Conservation (phyloP, 2,329 filamentous ascomycete species). For the Xylariaceae sp. region DNA sequence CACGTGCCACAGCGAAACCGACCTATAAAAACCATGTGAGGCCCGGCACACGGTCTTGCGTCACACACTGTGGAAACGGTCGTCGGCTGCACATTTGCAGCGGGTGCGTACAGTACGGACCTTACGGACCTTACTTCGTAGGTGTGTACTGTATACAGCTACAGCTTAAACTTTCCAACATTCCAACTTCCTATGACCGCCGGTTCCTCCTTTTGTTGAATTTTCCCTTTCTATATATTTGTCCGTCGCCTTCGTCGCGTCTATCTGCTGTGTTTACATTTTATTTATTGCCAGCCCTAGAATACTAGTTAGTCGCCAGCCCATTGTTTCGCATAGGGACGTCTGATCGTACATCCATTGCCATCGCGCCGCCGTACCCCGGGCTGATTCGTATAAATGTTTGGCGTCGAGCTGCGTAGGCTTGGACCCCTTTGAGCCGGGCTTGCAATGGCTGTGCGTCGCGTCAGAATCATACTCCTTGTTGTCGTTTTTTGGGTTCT, state of each 20-base stretch:
- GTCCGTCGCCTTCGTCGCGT: not conserved
- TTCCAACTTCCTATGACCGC: too few species aligned
- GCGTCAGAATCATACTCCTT: slow-evolving; percentile 30
- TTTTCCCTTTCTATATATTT: not conserved
- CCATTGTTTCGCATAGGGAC: not conserved
- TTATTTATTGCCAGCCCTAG: not conserved
- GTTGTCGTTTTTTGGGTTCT: slow-evolving; percentile 31
- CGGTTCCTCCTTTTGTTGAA: too few species aligned
- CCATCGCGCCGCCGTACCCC: not conserved
- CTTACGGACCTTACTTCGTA: too few species aligned
- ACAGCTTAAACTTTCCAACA: too few species aligned
- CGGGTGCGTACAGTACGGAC: too few species aligned
- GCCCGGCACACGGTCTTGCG: too few species aligned
- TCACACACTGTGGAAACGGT: too few species aligned
- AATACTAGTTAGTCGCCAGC: not conserved
- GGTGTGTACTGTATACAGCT: too few species aligned
- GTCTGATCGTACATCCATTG: not conserved
- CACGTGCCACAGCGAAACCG: too few species aligned
- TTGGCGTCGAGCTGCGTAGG: not conserved
- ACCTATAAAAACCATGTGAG: too few species aligned
- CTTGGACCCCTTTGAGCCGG: slow-evolving; percentile 3
- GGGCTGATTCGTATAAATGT: not conserved
- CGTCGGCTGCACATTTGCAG: too few species aligned
- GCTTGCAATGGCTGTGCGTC: slow-evolving; percentile 31
- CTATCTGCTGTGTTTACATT: not conserved